Percentiles rank a stretch among this genome's conserved stretches.
These are phyloP conservation scores for Chlamydomonas eustigma DNA, from an alignment of 139 green algal species.

Conservation along the genomic window DNA sequence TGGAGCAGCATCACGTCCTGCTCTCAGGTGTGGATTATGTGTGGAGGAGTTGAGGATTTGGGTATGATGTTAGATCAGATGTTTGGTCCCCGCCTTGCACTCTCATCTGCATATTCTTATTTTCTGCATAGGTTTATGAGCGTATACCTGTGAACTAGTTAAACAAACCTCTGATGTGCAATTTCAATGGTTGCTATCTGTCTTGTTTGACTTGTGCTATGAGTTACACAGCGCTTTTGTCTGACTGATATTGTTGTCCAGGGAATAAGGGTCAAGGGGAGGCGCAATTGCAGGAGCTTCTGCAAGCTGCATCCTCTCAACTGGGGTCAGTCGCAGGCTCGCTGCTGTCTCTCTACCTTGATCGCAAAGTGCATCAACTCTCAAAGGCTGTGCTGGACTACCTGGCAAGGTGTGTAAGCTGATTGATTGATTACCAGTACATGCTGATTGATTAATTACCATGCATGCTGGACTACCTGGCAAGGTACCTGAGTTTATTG, in stretches of 20 bases:
- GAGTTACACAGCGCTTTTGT: not conserved
- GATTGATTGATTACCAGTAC: too few relatives aligned
- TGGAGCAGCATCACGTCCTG: not conserved
- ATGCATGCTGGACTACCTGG: too few relatives aligned
- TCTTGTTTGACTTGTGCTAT: too few relatives aligned
- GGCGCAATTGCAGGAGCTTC: not conserved
- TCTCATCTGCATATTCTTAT: too few relatives aligned
- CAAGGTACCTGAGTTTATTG: too few relatives aligned
- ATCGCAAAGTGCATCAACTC: not conserved
- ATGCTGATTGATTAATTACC: too few relatives aligned
- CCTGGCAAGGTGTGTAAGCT: not conserved
- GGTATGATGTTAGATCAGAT: too few relatives aligned
- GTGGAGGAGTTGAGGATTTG: too few relatives aligned
- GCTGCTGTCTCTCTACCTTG: not conserved
- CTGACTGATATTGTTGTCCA: not conserved
- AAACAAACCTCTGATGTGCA: too few relatives aligned
- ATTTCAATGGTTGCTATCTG: not conserved
- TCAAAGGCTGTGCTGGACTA: not conserved
- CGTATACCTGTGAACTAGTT: too few relatives aligned
- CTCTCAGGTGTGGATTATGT: not conserved
- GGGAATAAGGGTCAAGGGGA: not conserved
- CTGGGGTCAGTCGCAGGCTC: not conserved
- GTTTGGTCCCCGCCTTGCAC: too few relatives aligned
- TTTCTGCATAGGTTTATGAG: too few relatives aligned
- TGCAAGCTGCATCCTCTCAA: not conserved